Evolutionary conservation across 129 eudicot species (phyloP), one percentile per base, ranked within the genome.

Genomic region (Centella asiatica): DNA sequence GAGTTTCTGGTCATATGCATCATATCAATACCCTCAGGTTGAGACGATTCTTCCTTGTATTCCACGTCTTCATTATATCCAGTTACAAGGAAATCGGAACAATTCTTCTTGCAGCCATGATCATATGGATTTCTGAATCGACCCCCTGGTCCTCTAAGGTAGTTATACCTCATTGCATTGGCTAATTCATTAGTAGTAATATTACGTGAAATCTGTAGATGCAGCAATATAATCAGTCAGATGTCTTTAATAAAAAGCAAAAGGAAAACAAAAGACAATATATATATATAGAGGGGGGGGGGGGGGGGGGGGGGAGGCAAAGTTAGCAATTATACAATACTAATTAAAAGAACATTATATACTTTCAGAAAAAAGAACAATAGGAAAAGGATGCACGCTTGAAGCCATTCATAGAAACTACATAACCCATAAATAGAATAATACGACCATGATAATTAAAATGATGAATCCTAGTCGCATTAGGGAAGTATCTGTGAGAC

Each of bases 131-230:
- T 93, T 51, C 87, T 79, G 60, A 87, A 93, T 29, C 83, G 83
- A 46, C 99, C 99, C 49, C 75, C 83, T 0, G 95, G 80, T 48
- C 96, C 99, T 93, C 80, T 76, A n/a, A 93, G 84, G 80, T 93
- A 93, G 78, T 84, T 87, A 70, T 93, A 93, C 13, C 96, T 80
- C 89, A 82, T 75, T 31, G 72, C 68, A 71, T 93, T 93, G 62
- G 96, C 95, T 81, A 93, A 69, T 70, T 93, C 99, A 23, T 93
- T 93, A 37, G 99, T 93, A 1, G 99, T 93, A 22, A 93, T 87
- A 57, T 93, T 93, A 60, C 95, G 95, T 15, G 96, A 86, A 39
- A 93, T 85, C 99, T 93, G 90, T 60, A 55, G 12, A 22, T 13
- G 18, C 20, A 40, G 26, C 8, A 17, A 28, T 1, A 44, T 44